Evolutionary conservation across 345 rosid species (phyloP).

Genomic region (Isatis tinctoria): DNA sequence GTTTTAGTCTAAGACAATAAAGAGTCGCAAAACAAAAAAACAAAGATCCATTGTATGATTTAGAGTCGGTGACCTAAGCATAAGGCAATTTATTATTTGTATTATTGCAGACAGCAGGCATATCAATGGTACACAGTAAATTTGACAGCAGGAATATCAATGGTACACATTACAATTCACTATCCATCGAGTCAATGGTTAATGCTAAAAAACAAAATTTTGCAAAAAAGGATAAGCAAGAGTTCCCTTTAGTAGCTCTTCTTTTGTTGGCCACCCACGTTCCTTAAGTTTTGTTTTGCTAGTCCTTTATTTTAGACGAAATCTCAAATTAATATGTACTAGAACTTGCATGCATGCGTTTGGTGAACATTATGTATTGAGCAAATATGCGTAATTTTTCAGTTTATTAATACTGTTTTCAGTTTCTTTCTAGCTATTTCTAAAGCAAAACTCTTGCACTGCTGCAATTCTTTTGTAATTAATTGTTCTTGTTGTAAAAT

Average conservation of each 20-base stretch:
- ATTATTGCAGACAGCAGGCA: conserved; percentile 31
- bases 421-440: not conserved
- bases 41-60: conserved; percentile 20
- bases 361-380: not conserved
- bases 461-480: not conserved
- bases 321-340: not conserved
- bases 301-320: not conserved
- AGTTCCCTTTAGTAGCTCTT: conserved; percentile 3
- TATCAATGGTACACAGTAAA: conserved; percentile 16
- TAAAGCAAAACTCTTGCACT: not conserved
- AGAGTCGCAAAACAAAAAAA: not conserved
- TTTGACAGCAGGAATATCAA: conserved; percentile 30
- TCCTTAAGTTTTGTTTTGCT: not conserved
- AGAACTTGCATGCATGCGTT: conserved; percentile 3
- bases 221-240: not conserved
- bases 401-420: not conserved
- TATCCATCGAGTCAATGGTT: conserved; percentile 26
- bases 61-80: conserved; percentile 26
- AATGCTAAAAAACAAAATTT: not conserved
- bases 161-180: conserved; percentile 2
- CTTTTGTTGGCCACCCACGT: conserved; percentile 8
- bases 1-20: conserved; percentile 21
- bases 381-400: not conserved
- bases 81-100: not conserved
- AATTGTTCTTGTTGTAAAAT: too few species aligned